phyloP scores from a whole-genome alignment of 2,329 filamentous ascomycete species.

The Cladosporium austrohemisphaericum region DNA sequence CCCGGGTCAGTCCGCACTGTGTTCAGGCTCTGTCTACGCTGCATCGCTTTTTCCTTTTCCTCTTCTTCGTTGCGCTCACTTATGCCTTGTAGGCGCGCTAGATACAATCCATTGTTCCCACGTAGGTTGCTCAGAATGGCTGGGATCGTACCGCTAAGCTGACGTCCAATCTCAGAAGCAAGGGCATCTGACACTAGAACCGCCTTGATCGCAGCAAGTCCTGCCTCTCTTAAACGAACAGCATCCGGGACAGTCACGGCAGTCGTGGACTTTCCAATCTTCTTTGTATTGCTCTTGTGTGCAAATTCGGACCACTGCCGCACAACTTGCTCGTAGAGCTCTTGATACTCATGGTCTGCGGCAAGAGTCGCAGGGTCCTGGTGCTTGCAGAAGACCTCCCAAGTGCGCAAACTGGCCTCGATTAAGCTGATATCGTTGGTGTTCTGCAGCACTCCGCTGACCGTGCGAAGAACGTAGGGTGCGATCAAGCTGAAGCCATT shows the following conservation, averaged over 20 bases:
- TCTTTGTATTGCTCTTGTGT: constrained; percentile 53
- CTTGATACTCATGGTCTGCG: constrained; percentile 78
- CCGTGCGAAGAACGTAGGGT: constrained; percentile 72
- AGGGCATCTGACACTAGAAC: constrained; percentile 77
- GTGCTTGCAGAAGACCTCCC: constrained; percentile 82
- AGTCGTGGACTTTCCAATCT: constrained; percentile 29
- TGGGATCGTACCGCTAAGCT: constrained; percentile 75
- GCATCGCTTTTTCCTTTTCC: constrained; percentile 61
- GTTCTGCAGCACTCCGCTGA: constrained; percentile 69
- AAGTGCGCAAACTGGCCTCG: constrained; percentile 81
- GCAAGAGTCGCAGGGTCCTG: constrained; percentile 82
- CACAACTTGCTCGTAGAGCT: constrained; percentile 78
- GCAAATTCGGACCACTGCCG: constrained; percentile 75
- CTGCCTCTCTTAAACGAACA: constrained; percentile 57
- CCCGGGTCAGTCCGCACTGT: constrained; percentile 62
- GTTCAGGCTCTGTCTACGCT: constrained; percentile 72
- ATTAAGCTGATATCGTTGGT: constrained; percentile 90
- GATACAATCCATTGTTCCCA: constrained; percentile 65
- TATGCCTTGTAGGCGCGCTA: constrained; percentile 65
- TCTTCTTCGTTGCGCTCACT: constrained; percentile 65
- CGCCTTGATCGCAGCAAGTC: constrained; percentile 69
- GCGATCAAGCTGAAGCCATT: constrained; percentile 86
- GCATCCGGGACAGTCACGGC: constrained; percentile 61
- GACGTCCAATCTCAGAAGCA: constrained; percentile 68
- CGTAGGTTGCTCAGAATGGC: constrained; percentile 84